Conservation (phyloP, 2,329 filamentous ascomycete genomes). For the Aureobasidium leucospermi region DNA sequence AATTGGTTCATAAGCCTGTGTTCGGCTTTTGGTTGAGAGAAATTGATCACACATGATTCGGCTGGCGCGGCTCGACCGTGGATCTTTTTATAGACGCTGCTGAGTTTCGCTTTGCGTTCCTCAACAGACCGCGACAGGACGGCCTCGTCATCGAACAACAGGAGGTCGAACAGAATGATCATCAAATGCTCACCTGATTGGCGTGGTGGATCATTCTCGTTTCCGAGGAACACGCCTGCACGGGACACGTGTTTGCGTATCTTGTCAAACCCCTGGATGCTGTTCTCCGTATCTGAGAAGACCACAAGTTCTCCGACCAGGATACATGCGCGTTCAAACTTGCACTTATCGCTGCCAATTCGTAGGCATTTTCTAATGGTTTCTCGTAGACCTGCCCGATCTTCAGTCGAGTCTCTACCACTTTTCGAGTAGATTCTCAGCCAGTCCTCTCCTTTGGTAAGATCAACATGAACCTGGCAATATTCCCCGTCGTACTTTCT, state of each 20-base stretch:
- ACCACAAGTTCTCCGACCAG: slow-evolving; percentile 78
- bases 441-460: slow-evolving; percentile 45
- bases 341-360: slow-evolving; percentile 52
- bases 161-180: slow-evolving; percentile 55
- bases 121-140: slow-evolving; percentile 49
- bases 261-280: slow-evolving; percentile 69
- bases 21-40: slow-evolving; percentile 46
- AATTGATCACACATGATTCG: slow-evolving; percentile 60
- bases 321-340: slow-evolving; percentile 60
- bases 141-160: slow-evolving; percentile 49
- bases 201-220: slow-evolving; percentile 57
- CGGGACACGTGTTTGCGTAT: slow-evolving; percentile 73
- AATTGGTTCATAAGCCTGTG: slow-evolving; percentile 57
- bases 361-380: slow-evolving; percentile 58
- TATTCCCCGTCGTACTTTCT: slow-evolving; percentile 81
- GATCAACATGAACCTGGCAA: slow-evolving; percentile 69
- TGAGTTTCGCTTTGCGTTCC: slow-evolving; percentile 54
- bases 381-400: slow-evolving; percentile 56
- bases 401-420: slow-evolving; percentile 76
- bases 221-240: slow-evolving; percentile 63
- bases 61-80: slow-evolving; percentile 61
- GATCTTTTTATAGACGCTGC: slow-evolving; percentile 46
- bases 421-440: slow-evolving; percentile 89
- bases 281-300: slow-evolving; percentile 59
- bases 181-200: slow-evolving; percentile 51